Evolutionary conservation across 1,284 basidiomycete genomes (phyloP).

Genomic region (Microbotryum scabiosae): DNA sequence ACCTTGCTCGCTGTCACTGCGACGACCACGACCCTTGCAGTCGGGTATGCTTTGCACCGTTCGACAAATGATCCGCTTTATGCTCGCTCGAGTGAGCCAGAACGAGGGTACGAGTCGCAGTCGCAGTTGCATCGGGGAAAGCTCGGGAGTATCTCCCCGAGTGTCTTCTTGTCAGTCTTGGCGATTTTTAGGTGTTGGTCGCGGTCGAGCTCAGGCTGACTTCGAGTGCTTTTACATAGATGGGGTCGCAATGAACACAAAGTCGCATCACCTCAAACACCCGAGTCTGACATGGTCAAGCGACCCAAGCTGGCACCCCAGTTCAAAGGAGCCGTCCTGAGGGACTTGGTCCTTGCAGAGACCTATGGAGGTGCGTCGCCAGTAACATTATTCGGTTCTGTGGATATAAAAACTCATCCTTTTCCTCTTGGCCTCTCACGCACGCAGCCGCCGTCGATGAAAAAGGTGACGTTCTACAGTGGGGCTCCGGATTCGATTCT

Average conservation of each 20-base stretch:
- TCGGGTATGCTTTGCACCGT: too few species aligned
- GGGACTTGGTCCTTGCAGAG: slow-evolving; percentile 66
- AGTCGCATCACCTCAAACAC: slow-evolving; percentile 20
- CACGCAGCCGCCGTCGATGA: slow-evolving; percentile 66
- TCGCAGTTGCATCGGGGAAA: too few species aligned
- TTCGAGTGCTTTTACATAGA: background rate
- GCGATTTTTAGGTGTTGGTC: too few species aligned
- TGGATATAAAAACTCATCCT: background rate
- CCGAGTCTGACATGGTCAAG: slow-evolving; percentile 27
- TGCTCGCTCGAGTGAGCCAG: too few species aligned
- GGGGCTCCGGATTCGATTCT: slow-evolving; percentile 58
- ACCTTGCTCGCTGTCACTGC: too few species aligned
- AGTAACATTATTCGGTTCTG: too few species aligned
- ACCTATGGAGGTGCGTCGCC: slow-evolving; percentile 47
- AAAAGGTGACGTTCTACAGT: slow-evolving; percentile 79
- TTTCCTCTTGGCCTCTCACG: background rate
- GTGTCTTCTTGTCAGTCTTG: too few species aligned
- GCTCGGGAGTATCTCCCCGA: too few species aligned
- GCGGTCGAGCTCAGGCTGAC: too few species aligned
- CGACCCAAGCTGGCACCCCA: slow-evolving; percentile 11
- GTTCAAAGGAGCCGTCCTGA: slow-evolving; percentile 47
- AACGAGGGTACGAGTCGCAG: too few species aligned
- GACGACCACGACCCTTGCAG: too few species aligned
- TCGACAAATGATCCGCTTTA: too few species aligned
- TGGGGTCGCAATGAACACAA: slow-evolving; percentile 28